Base-by-base conservation (phyloP, 2,329 filamentous ascomycete genomes). In the Colletotrichum tabaci region DNA sequence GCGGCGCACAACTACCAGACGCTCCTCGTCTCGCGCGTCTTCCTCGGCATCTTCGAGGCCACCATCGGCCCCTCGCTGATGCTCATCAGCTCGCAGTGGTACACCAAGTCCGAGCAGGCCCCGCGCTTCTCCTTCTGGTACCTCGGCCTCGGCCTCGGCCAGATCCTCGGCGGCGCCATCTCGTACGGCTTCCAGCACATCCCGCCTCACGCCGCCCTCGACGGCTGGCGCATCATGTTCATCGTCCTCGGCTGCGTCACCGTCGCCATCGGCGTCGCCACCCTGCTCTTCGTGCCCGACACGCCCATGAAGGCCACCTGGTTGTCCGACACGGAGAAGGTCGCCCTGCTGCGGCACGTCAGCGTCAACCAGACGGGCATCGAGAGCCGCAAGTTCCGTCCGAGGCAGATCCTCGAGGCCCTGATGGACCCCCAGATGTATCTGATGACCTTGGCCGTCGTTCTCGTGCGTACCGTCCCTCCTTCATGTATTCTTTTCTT, bases 121-220 rank as follows among this genome's bases (percentile, higher is more conserved):
- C 87, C 88, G 9, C 85, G 89, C 10, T 89, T 90, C 77, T 87
- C 85, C 21, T 84, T 91, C 76, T 91, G 89, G 89, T 91, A 90
- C 76, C 83, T 85, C 44, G 89, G 89, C 10, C 82, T 91, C 15
- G 89, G 90, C 1, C 79, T 89, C 3, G 88, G 88, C 7, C 89
- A 91, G 79, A 88, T 84, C 23, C 61, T 84, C n/a, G 83, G 83
- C 3, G 83, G 82, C 16, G 72, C 82, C 44, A 77, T 86, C 50
- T 85, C 82, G 1, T 91, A 85, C 73, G 88, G 81, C 52, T 90
- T 89, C 77, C 88, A 90, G 76, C 79, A 84, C 75, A 83, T 88
- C n/a, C 84, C 81, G 62, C 83, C 75, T 12, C 66, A 77, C 13
- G 76, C 77, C 3, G 65, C 71, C 2, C 74, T 86, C 35, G 76